Evolutionary conservation across 805 yeast genomes (phyloP), one percentile per base, ranked within the genome.

Genomic region (Cyberlindnera amylophila): DNA sequence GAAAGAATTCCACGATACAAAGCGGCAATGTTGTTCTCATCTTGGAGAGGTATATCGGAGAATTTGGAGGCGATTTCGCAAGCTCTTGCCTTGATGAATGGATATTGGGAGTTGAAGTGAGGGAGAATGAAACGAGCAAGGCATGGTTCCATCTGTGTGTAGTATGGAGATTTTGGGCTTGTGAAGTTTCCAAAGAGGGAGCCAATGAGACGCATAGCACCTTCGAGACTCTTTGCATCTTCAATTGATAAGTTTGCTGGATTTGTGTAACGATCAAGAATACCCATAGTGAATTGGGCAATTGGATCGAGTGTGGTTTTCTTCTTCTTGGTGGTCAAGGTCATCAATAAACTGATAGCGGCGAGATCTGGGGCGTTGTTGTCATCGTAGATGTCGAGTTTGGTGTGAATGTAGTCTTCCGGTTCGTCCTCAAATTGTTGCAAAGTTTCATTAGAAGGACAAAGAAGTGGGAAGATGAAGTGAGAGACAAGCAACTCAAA

Each of bases 391-490:
- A 79, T 65, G 59, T 82, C 88, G 54, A 88, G 72, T 41, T 75
- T 75, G 39, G 81, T 70, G 61, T 87, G 86, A 42, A 91, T 79
- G 60, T 87, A 93, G 59, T 89, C 96, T 42, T 79, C 83, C 4
- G 96, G 96, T 54, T 90, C 96, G 47, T 75, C 79, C 48, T 88
- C 95, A 65, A 86, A 90, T 4, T 77, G 63, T 51, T 86, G 95
- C 42, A 87, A 66, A 15, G 79, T 77, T 6, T 74, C 79, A 41
- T 80, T 81, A 7, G 75, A 71, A 2, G 93, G 85, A 50, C 89
- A 77, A 44, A 91, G 63, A 43, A 84, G 65, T 2, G 96, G 96
- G 63, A 75, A 83, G 9, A 91, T 72, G 42, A 91, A 79, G 52
- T 82, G 88, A 11, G 80, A 66, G 28, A 91, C 67, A 19, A 91